Conservation (phyloP, 177 flowering plant genomes). For the Tripterygium wilfordii region DNA sequence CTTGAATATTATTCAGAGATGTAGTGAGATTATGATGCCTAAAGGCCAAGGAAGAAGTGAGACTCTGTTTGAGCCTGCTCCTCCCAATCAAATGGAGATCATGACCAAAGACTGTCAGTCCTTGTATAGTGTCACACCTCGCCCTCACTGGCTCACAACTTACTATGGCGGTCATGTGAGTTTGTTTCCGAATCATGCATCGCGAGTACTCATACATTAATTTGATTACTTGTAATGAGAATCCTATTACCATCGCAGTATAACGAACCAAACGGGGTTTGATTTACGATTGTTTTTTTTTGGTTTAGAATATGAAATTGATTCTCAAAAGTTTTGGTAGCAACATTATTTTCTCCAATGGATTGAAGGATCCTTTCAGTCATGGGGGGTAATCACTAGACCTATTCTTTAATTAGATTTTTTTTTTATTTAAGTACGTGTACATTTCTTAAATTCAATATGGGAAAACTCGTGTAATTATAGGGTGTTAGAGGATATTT, state of each 20-base stretch:
- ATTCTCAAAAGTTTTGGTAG: conserved; percentile 20
- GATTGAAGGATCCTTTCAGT: conserved; percentile 27
- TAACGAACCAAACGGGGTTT: too few species aligned
- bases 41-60: too few species aligned
- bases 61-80: too few species aligned
- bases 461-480: not conserved
- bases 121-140: conserved; percentile 11
- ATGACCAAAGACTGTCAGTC: too few species aligned
- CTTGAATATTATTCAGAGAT: conserved; percentile 9
- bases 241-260: not conserved
- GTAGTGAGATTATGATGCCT: too few species aligned
- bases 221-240: too few species aligned
- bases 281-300: too few species aligned
- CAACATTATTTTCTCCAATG: conserved; percentile 33
- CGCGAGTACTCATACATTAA: not conserved
- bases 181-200: not conserved
- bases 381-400: conserved; percentile 19
- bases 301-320: conserved; percentile 14
- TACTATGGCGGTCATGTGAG: conserved; percentile 26
- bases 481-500: conserved; percentile 3
- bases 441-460: not conserved
- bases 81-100: too few species aligned
- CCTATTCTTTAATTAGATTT: not conserved
- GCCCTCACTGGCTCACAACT: conserved; percentile 22
- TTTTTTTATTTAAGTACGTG: not conserved